These are phyloP conservation scores for Phaeosphaeria sp. DNA, from an alignment of 2,329 filamentous ascomycete genomes.

Conservation along the genomic window DNA sequence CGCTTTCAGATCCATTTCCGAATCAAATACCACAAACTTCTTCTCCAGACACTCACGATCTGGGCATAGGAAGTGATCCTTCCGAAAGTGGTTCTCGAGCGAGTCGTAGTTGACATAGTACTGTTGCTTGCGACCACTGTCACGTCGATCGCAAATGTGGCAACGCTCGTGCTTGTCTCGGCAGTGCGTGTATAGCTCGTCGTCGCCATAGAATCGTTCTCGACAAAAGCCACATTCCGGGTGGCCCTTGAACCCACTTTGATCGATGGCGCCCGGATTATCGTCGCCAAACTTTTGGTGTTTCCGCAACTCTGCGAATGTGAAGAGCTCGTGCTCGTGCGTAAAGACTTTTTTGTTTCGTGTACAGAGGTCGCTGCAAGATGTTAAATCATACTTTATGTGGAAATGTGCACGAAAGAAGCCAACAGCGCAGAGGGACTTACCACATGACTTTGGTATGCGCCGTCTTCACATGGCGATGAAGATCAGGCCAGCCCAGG, in stretches of 20 bases:
- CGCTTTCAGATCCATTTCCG: conserved; percentile 91
- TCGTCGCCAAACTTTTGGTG: conserved; percentile 94
- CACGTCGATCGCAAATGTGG: conserved; percentile 84
- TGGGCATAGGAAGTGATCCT: conserved; percentile 83
- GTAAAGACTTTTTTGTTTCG: conserved; percentile 98
- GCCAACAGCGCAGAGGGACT: conserved; percentile 27
- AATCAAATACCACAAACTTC: conserved; percentile 96
- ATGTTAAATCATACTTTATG: background rate
- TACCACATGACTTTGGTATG: conserved; percentile 88
- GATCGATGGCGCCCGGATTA: conserved; percentile 84
- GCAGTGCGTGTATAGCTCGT: conserved; percentile 93
- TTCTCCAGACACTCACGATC: conserved; percentile 92
- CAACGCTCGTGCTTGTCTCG: conserved; percentile 93
- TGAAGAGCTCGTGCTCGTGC: conserved; percentile 94
- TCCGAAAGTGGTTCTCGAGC: conserved; percentile 83
- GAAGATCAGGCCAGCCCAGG: conserved; percentile 77
- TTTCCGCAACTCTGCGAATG: conserved; percentile 76
- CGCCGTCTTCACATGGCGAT: conserved; percentile 78
- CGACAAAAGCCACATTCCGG: conserved; percentile 93
- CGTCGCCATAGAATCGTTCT: conserved; percentile 91
- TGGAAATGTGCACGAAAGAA: background rate
- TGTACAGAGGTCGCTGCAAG: conserved; percentile 76
- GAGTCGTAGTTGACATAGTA: conserved; percentile 91
- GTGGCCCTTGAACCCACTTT: conserved; percentile 95
- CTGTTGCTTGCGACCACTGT: conserved; percentile 72